Evolutionary conservation across 495 filamentous ascomycete genomes (phyloP).

Genomic region (Annulohypoxylon stygium): DNA sequence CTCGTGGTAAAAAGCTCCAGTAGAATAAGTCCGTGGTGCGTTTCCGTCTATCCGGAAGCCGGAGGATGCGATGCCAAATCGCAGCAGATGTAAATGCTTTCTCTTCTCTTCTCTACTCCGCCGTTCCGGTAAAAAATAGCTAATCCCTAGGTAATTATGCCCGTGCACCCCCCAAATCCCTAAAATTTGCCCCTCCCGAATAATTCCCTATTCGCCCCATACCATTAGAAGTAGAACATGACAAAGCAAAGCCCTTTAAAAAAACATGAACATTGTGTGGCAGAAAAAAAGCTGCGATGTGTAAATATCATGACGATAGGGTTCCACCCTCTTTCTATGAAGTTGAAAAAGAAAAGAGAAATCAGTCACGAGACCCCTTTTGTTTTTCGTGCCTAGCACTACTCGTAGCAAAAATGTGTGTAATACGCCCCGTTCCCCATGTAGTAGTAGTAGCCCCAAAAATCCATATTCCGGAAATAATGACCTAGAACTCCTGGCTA

Average conservation of each 20-base stretch:
- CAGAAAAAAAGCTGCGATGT: slow-evolving; percentile 16
- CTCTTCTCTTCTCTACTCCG: slow-evolving; percentile 11
- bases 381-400: slow-evolving; percentile 34
- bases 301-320: slow-evolving; percentile 36
- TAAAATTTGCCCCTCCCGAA: not conserved
- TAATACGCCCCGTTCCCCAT: slow-evolving; percentile 25
- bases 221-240: slow-evolving; percentile 21
- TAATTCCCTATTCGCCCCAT: slow-evolving; percentile 14
- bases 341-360: slow-evolving; percentile 7
- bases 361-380: slow-evolving; percentile 16
- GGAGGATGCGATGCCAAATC: slow-evolving; percentile 31
- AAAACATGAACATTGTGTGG: no score
- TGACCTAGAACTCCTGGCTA: slow-evolving; percentile 42
- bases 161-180: slow-evolving; percentile 10
- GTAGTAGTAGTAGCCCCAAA: not conserved
- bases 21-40: not conserved
- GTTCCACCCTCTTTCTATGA: slow-evolving; percentile 36
- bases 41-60: not conserved
- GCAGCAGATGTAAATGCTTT: slow-evolving; percentile 9
- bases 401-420: slow-evolving; percentile 24
- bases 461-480: slow-evolving; percentile 2
- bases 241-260: not conserved
- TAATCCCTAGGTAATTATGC: slow-evolving; percentile 18
- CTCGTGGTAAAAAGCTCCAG: not conserved
- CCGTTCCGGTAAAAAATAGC: slow-evolving; percentile 12